Base-by-base conservation (phyloP, 2,329 filamentous ascomycete species). In the Trichophyton verrucosum region DNA sequence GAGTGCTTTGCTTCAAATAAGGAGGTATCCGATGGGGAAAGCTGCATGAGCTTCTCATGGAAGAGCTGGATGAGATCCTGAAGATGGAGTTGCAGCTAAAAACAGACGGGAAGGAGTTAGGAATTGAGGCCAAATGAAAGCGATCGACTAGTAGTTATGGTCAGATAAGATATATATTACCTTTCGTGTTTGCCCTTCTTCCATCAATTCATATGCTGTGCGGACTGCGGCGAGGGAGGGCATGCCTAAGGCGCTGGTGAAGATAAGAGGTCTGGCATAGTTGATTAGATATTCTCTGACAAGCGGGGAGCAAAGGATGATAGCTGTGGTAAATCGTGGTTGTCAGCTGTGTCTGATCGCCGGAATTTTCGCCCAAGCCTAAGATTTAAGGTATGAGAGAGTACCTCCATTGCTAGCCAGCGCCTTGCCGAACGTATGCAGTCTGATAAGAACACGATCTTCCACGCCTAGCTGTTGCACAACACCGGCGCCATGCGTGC, bases 221-320 rank as follows among this genome's bases (percentile, higher is more conserved):
- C 78, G 74, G 59, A 88, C 84, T 13, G 80, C 80, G 0, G 81
- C 81, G 1, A 88, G 76, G 1, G 80, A 78, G 0, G 85, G 81
- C 46, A 83, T 82, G 0, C 83, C 80, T 73, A 88, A 79, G 33
- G 86, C 85, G 0, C 86, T 89, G 0, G 86, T 89, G 70, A 89
- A 91, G 60, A 90, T 89, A 47, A 90, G 73, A 1, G 81, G 84
- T n/a, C 86, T 81, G 0, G 87, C 86, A 67, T 90, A 90, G 68
- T 91, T 90, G 71, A 89, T 81, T 58, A 90, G 76, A 64, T 89
- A 89, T 1, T 81, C 73, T 24, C 85, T 76, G 0, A 83, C 81
- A 0, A 80, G 72, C 0, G 78, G 70, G 1, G 83, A 82, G 68
- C 85, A 88, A 0, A 90, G 76, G 1, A 89, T 74, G 20, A 85